Conservation (phyloP, 1,139 yeast species). For the Lodderomyces jiufengensis region DNA sequence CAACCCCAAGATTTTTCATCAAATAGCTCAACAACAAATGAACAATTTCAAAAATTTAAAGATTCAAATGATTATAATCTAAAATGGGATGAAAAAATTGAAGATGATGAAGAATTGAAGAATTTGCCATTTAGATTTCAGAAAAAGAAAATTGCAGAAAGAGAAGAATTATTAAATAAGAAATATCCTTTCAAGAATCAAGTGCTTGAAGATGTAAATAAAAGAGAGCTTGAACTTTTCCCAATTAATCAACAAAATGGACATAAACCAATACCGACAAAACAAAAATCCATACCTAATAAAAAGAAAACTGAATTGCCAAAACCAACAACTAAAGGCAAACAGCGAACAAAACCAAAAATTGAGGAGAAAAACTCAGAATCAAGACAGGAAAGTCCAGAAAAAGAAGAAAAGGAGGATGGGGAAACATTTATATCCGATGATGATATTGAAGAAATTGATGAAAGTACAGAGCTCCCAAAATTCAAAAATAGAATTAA, state of each 20-base stretch:
- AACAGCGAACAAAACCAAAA: background rate
- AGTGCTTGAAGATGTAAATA: constrained; percentile 19
- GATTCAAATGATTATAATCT: constrained; percentile 24
- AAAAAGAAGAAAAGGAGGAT: constrained; percentile 6
- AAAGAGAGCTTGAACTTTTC: no score
- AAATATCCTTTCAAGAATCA: constrained; percentile 37
- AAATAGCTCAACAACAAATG: constrained; percentile 26
- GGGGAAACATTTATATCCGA: no score
- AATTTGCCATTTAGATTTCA: constrained; percentile 41
- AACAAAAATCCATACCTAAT: constrained; percentile 2
- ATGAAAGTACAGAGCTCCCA: no score
- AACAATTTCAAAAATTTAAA: constrained; percentile 32
- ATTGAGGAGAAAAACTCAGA: background rate
- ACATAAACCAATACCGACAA: constrained; percentile 12
- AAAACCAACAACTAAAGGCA: constrained; percentile 2
- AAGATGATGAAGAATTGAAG: constrained; percentile 24
- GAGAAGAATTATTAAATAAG: constrained; percentile 29
- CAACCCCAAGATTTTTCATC: constrained; percentile 49
- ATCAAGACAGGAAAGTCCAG: background rate
- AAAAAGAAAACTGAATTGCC: constrained; percentile 5
- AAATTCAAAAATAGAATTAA: constrained; percentile 30
- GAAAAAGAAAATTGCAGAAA: constrained; percentile 42
- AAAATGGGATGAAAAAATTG: constrained; percentile 33
- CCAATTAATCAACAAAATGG: constrained; percentile 19
- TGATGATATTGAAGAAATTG: constrained; percentile 17